Base-by-base conservation (phyloP, 768 basidiomycete species). In the Trametes elegans region DNA sequence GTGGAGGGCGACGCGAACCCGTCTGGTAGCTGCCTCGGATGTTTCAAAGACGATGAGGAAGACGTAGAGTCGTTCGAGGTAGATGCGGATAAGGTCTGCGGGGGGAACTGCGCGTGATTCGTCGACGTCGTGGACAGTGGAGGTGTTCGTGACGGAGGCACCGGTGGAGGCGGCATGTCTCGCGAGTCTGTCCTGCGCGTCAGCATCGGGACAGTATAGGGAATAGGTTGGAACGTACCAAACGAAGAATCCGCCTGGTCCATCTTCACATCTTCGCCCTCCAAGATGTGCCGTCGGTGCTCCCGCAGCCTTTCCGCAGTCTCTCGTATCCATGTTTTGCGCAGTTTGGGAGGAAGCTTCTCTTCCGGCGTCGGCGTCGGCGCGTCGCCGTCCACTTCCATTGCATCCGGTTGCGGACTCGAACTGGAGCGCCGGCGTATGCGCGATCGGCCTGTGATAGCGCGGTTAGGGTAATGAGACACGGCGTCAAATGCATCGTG, bases 331-430 rank as follows among this genome's bases (percentile, higher is more conserved):
- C 74, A 74, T 3, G 58, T 58, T 58, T 83, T 87, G 34, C 85
- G 74, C 79, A 87, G 79, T 68, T 82, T 83, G 3, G 85, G 84
- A 5, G 85, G 85, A 61, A 87, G 74, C 44, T 68, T 70, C 10
- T 75, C 75, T 11, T 62, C 56, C 10, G 26, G 50, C 13, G 43
- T 27, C 8, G 61, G 57, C 48, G 29, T 14, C n/a, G 56, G 49
- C 29, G 21, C 21, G 13, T 55, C 54, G 24, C 48, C 39, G 7
- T 61, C 62, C 3, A 64, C 52, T 6, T 65, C 62, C 54, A 62
- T 58, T 31, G 53, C 55, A 7, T 49, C 51, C 4, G 34, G 2
- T 11, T 35, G 38, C 0, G 13, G 16, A 9, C 44, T 31, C 18
- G 28, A 7, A 18, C 18, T 11, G 5, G 49, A 47, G 28, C 35